Base-by-base conservation (phyloP, 2,329 filamentous ascomycete species). In the Ophiocordyceps robertsii region DNA sequence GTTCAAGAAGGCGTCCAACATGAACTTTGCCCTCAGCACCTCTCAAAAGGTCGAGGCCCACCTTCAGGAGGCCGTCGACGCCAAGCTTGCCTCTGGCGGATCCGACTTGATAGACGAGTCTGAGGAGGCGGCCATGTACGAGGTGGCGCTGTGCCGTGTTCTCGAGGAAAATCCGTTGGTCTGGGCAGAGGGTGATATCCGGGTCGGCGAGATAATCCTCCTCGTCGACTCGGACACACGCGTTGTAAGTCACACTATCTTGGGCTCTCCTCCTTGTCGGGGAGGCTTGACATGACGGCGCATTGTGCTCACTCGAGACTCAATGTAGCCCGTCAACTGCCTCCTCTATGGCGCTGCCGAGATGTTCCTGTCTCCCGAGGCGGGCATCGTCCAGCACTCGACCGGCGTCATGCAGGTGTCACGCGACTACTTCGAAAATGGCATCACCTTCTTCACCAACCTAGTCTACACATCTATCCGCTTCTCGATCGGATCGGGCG, bases 351-450 rank as follows among this genome's bases (percentile, higher is more conserved):
- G 75, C n/a, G 80, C 77, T 16, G 74, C 72, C 14, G 82, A 85
- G 57, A 84, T 86, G 80, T 75, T 80, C 49, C 67, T 75, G 48
- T 80, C 72, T 13, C 81, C 79, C 0, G 75, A 84, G 51, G 78
- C 84, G 1, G 82, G 73, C 16, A 83, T 86, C 51, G 68, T 85
- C 44, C 82, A 86, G 56, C 82, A 82, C 60, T 73, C 73, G 0
- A 84, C 81, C 6, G 80, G 81, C 24, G 82, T 88, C 46, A 87
- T 88, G 82, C 79, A 87, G 50, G 80, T 88, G 10, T 75, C 78
- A 1, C 66, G 75, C 51, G 79, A 73, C 42, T 84, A 77, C 61
- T 88, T 88, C 51, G 84, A 89, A 60, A 82, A 80, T 41, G 62
- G 64, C 14, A 82, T 85, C 53, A 84, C 82, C 2, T 88, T 82